Evolutionary conservation across 1,284 basidiomycete species (phyloP), one percentile per base, ranked within the genome.

Genomic region (Ceratobasidium sp.): DNA sequence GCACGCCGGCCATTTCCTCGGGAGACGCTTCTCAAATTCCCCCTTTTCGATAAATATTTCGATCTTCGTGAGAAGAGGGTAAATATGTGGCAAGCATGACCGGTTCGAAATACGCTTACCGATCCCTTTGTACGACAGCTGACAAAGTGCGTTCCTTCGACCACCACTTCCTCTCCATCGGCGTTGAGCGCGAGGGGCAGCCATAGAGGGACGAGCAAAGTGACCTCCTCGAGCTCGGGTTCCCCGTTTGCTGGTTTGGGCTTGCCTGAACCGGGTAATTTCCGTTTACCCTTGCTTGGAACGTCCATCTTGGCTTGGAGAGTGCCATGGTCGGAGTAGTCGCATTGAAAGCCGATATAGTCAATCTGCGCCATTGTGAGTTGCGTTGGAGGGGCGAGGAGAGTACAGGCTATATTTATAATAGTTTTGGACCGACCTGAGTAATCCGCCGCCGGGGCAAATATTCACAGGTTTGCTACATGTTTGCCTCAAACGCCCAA

Each of bases 331-430:
- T 56, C 53, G 2, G 53, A 56, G 53, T 56, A 56, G 29, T 56
- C 53, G 53, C 53, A 31, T 56, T 29, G 29, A 29, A 56, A 56
- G 53, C 53, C 53, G 9, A 56, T 31, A 56, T 56, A 56, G 14
- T 56, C 27, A 24, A 16, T 13, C 9, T 9, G 16, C 41, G 41
- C 41, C 41, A 43, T 43, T 43, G 41, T 43, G 41, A 43, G 41
- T 13, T 9, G 1, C 16, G 9, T 9, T 43, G 16, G 41, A 43
- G 41, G 16, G 41, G 16, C 41, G 7, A 43, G 7, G 41, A 9
- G 9, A 16, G 41, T 9, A 43, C 41, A 9, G 41, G 1, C 41
- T 43, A 8, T 13, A 43, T 43, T 43, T 43, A 43, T 43, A 43
- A 16, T 43, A n/a, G n/a, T n/a, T n/a, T n/a, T n/a, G n/a, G n/a